phyloP scores from a whole-genome alignment of 2,329 filamentous ascomycete genomes.

The Lasiodiplodia gonubiensis region DNA sequence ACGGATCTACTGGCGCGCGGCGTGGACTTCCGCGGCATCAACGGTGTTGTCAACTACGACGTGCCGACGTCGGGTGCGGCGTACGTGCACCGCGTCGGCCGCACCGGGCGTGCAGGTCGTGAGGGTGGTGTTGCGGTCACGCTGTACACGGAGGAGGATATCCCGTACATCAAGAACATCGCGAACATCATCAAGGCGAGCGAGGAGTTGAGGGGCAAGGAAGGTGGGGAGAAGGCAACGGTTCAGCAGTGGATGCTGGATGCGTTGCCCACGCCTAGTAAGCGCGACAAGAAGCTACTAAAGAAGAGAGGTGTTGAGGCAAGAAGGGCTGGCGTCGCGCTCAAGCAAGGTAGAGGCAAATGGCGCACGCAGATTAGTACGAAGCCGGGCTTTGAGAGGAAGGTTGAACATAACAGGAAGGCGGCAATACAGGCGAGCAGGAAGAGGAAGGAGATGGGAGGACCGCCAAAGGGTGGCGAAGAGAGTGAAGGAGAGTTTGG shows the following conservation, averaged over 20 bases:
- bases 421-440: constrained; percentile 53
- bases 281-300: constrained; percentile 81
- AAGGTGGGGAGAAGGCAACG: constrained; percentile 52
- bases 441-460: constrained; percentile 37
- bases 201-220: constrained; percentile 67
- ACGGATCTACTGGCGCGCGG: constrained; percentile 92
- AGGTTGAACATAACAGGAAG: constrained; percentile 68
- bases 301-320: constrained; percentile 83
- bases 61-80: constrained; percentile 87
- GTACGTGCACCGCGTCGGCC: constrained; percentile 91
- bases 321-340: constrained; percentile 57
- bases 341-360: constrained; percentile 34
- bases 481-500: constrained; percentile 47
- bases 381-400: constrained; percentile 76
- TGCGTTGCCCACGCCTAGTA: constrained; percentile 80
- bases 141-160: constrained; percentile 93
- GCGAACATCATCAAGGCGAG: constrained; percentile 89
- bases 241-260: constrained; percentile 78
- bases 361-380: constrained; percentile 72
- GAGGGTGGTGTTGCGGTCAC: constrained; percentile 90
- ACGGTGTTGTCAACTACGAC: constrained; percentile 97
- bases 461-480: constrained; percentile 25
- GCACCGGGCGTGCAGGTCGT: constrained; percentile 86
- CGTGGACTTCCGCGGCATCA: constrained; percentile 92
- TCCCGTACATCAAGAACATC: constrained; percentile 86